A percentile compares a stretch with the other conserved stretches of the same genome.
phyloP scores from a whole-genome alignment of 2,329 filamentous ascomycete genomes.

The Alternaria ventricosa region DNA sequence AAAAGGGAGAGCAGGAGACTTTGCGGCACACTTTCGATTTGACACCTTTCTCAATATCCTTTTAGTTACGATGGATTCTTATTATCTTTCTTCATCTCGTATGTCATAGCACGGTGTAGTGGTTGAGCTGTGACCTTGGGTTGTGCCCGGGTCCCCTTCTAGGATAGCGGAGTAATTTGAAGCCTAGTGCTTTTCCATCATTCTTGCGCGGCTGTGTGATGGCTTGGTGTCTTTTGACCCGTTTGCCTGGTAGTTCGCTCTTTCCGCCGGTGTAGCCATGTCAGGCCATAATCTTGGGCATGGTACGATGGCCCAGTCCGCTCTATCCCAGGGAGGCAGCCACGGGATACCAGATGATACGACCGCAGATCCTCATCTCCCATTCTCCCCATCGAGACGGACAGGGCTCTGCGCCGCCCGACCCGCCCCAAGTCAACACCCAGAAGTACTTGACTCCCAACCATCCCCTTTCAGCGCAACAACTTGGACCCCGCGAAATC shows the following conservation, averaged over 20 bases:
- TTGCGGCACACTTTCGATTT: slow-evolving; percentile 35
- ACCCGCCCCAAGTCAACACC: background rate
- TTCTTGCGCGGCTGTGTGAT: slow-evolving; percentile 1
- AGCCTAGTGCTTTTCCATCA: slow-evolving; percentile 13
- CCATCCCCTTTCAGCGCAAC: slow-evolving; percentile 23
- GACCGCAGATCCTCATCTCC: background rate
- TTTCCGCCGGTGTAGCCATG: background rate
- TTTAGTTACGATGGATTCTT: slow-evolving; percentile 42
- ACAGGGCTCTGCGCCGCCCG: background rate
- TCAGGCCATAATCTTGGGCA: background rate
- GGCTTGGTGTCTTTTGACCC: background rate
- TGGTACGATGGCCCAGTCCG: background rate
- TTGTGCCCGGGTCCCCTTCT: slow-evolving; percentile 18
- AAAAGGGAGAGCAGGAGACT: slow-evolving; percentile 24
- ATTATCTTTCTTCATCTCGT: slow-evolving; percentile 37
- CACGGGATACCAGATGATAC: background rate
- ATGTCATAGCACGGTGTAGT: slow-evolving; percentile 40
- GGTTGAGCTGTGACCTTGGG: slow-evolving; percentile 28
- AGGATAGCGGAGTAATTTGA: slow-evolving; percentile 38
- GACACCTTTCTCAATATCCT: slow-evolving; percentile 43
- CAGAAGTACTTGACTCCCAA: background rate
- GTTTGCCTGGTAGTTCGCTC: background rate
- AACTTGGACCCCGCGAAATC: slow-evolving; percentile 42
- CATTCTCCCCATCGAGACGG: background rate
- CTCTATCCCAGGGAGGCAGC: background rate